Conservation (phyloP, 805 yeast species). For the Ogataea glucozyma region DNA sequence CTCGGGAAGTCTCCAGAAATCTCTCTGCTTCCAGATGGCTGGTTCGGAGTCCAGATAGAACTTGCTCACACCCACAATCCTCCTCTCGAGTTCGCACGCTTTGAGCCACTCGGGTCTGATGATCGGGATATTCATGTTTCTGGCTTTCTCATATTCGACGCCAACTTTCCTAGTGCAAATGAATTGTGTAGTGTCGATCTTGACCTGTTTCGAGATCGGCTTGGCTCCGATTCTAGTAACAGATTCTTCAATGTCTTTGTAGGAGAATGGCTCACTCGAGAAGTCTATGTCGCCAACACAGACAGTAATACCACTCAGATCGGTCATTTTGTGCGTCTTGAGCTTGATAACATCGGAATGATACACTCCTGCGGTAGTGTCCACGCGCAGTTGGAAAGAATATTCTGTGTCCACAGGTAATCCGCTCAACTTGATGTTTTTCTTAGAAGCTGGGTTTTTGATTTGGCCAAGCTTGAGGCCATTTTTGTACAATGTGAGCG, state of each 20-base stretch:
- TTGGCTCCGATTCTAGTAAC: constrained; percentile 78
- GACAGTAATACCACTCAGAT: constrained; percentile 86
- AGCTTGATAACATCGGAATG: constrained; percentile 66
- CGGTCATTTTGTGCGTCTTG: constrained; percentile 94
- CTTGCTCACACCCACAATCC: constrained; percentile 91
- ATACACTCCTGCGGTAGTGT: constrained; percentile 88
- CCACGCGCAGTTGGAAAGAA: constrained; percentile 74
- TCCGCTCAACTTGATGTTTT: constrained; percentile 87
- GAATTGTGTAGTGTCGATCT: constrained; percentile 92
- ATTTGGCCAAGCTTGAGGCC: constrained; percentile 73
- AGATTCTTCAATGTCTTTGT: constrained; percentile 61
- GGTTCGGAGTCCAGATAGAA: constrained; percentile 64
- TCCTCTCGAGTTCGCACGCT: constrained; percentile 86
- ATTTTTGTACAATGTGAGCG: constrained; percentile 76
- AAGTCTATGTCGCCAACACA: constrained; percentile 81
- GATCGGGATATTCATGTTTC: constrained; percentile 84
- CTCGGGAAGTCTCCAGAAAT: constrained; percentile 38
- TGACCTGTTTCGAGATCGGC: constrained; percentile 70
- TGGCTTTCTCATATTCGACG: constrained; percentile 70
- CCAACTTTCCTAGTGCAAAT: constrained; percentile 71
- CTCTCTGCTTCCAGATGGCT: constrained; percentile 44
- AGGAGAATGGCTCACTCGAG: constrained; percentile 45
- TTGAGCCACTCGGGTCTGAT: constrained; percentile 96
- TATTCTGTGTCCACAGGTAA: constrained; percentile 83
- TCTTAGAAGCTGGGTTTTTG: constrained; percentile 77